Evolutionary conservation across 345 rosid genomes (phyloP).

Genomic region (Lepidium didymum): DNA sequence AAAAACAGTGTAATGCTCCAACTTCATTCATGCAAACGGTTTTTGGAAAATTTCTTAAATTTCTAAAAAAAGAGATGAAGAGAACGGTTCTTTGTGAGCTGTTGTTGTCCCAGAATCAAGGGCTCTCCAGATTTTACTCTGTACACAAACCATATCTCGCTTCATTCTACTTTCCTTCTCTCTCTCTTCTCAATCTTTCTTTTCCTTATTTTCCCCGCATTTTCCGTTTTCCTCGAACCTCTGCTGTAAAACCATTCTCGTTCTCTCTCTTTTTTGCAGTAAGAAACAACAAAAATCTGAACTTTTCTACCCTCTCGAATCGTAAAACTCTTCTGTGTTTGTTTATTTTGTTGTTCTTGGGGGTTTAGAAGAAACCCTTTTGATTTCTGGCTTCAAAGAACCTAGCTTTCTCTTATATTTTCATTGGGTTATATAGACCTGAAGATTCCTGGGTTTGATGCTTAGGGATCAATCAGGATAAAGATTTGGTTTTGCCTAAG

Average conservation of each 20-base stretch:
- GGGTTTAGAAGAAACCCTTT: constrained; percentile 11
- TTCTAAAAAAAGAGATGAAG: constrained; percentile 9
- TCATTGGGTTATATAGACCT: constrained; percentile 4
- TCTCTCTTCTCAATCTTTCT: constrained; percentile 7
- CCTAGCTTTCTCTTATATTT: background rate
- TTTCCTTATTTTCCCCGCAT: constrained; percentile 12
- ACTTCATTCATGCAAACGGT: constrained; percentile 12
- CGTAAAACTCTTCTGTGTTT: background rate
- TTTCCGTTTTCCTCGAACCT: constrained; percentile 22
- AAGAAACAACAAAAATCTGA: background rate
- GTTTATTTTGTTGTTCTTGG: background rate
- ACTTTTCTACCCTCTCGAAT: background rate
- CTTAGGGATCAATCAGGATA: constrained; percentile 25
- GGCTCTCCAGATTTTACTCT: constrained; percentile 26
- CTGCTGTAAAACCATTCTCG: constrained; percentile 3
- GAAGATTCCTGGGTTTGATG: constrained; percentile 25
- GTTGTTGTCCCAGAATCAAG: constrained; percentile 16
- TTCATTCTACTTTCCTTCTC: constrained; percentile 12
- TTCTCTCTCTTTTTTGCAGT: constrained; percentile 2
- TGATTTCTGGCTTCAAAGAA: background rate
- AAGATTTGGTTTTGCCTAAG: background rate
- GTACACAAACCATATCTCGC: constrained; percentile 17
- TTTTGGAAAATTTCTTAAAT: background rate
- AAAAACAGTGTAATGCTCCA: background rate
- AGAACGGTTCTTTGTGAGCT: constrained; percentile 11